Evolutionary conservation across 169 alveolate species (phyloP).

Genomic region (Besnoitia besnoiti): DNA sequence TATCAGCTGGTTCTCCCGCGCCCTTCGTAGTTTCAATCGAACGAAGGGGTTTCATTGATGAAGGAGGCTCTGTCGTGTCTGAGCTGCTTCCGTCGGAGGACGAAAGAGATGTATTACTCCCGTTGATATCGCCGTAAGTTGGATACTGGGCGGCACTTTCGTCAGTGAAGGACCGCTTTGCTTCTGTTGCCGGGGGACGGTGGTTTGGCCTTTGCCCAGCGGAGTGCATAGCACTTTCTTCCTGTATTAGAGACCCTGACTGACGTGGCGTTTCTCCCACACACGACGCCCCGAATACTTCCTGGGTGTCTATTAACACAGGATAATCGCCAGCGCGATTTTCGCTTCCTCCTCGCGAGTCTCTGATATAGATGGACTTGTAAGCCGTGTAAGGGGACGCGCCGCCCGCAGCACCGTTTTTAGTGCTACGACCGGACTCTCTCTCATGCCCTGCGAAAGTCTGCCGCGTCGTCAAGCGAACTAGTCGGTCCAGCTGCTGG

Average conservation of each 20-base stretch:
- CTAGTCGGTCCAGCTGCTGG: constrained; percentile 24
- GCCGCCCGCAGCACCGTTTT: neutral
- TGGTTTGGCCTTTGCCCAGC: neutral
- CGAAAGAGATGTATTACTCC: too few species aligned
- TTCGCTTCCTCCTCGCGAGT: neutral
- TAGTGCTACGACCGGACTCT: neutral
- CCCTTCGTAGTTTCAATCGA: too few species aligned
- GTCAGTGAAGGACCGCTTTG: too few species aligned
- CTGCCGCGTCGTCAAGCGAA: neutral
- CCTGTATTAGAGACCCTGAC: neutral
- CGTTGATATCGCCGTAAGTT: too few species aligned
- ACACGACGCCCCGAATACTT: neutral
- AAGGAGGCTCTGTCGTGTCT: neutral
- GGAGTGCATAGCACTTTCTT: neutral
- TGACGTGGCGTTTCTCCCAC: too few species aligned
- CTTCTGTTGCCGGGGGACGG: neutral
- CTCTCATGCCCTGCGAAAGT: neutral
- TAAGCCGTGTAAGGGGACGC: constrained; percentile 22
- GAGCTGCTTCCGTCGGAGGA: too few species aligned
- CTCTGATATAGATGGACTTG: neutral
- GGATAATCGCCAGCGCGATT: neutral
- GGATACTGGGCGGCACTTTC: too few species aligned
- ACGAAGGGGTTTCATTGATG: neutral
- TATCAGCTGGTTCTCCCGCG: neutral
- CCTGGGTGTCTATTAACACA: neutral